Conservation (phyloP, 345 rosid species). For the Pseudoturritis turrita region DNA sequence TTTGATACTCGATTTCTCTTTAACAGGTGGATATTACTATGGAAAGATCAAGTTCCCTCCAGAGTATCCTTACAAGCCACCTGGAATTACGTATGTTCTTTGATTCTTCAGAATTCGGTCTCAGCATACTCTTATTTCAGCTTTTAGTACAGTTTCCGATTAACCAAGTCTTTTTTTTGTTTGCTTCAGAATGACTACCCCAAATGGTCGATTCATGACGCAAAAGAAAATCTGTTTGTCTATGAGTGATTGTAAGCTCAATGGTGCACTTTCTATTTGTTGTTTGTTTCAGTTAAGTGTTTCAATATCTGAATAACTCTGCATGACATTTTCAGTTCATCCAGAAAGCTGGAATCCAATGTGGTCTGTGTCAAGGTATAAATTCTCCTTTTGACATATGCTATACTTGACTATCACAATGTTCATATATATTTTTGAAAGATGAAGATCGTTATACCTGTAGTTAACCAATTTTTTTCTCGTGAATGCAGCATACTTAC, state of each 20-base stretch:
- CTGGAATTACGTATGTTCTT: conserved; percentile 83
- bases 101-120: conserved; percentile 19
- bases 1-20: neutral
- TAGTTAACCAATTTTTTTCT: neutral
- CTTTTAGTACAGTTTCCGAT: neutral
- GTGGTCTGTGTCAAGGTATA: conserved; percentile 99
- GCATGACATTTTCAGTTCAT: conserved; percentile 62
- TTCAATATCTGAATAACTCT: neutral
- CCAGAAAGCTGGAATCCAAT: conserved; percentile 99
- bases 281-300: neutral
- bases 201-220: conserved; percentile 94
- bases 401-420: neutral
- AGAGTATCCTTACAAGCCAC: conserved; percentile 97
- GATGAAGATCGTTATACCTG: neutral
- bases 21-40: conserved; percentile 62
- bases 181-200: conserved; percentile 60
- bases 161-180: neutral
- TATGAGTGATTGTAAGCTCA: conserved; percentile 94
- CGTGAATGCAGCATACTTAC: conserved; percentile 85
- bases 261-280: neutral
- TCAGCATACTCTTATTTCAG: neutral
- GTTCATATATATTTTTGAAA: neutral
- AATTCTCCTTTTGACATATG: neutral
- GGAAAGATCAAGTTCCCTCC: conserved; percentile 98
- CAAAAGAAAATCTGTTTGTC: conserved; percentile 98